Conservation (phyloP, 371 early-diverging fungal genomes). For the Mortierella polycephala region DNA sequence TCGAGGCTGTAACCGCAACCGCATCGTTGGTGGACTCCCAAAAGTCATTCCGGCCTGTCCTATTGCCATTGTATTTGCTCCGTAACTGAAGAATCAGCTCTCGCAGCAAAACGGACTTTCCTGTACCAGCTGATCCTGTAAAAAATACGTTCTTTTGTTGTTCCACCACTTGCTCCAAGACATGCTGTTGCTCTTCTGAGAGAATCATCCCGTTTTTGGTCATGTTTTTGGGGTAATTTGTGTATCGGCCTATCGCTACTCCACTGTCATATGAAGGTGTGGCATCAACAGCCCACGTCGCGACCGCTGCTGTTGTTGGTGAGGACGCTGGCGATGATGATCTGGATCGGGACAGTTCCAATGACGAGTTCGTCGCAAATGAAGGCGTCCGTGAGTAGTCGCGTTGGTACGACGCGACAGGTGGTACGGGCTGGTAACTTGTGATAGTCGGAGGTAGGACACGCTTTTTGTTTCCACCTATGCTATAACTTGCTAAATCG, state of each 20-base stretch:
- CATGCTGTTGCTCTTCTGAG: slow-evolving; percentile 66
- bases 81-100: slow-evolving; percentile 48
- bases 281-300: no score
- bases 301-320: no score
- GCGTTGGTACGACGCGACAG: no score
- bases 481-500: slow-evolving; percentile 27
- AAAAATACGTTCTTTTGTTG: slow-evolving; percentile 63
- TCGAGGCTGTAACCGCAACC: slow-evolving; percentile 50
- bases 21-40: slow-evolving; percentile 19
- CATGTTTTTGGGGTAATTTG: no score
- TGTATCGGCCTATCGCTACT: no score
- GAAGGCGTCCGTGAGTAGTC: no score
- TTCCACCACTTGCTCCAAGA: slow-evolving; percentile 62
- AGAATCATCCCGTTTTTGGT: slow-evolving; percentile 33
- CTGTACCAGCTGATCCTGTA: slow-evolving; percentile 61
- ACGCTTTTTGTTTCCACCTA: slow-evolving; percentile 14
- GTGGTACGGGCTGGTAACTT: slow-evolving; percentile 12
- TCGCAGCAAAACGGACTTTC: slow-evolving; percentile 54
- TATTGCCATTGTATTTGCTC: slow-evolving; percentile 5
- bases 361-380: no score
- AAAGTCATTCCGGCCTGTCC: not conserved
- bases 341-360: no score
- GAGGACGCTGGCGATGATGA: no score
- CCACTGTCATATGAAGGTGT: no score
- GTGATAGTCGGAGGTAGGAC: slow-evolving; percentile 12